These are phyloP conservation scores for Fusarium hainanense DNA, from an alignment of 2,329 filamentous ascomycete genomes.

Conservation along the genomic window DNA sequence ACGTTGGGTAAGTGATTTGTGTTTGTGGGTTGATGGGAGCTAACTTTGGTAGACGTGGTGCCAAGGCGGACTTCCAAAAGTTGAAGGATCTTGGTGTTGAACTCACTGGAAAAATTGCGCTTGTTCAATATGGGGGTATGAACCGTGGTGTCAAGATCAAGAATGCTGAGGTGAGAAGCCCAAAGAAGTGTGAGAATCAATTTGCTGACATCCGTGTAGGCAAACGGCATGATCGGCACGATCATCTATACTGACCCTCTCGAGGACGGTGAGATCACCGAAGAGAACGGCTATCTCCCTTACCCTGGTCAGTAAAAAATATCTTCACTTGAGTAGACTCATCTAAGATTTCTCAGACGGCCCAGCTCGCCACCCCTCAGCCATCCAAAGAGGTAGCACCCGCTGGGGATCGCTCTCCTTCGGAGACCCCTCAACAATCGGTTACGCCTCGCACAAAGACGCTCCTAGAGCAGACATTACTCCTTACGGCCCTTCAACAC, in stretches of 20 bases:
- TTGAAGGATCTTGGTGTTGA: constrained; percentile 23
- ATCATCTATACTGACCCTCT: constrained; percentile 27
- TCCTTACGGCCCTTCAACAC: constrained; percentile 27
- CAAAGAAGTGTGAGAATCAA: too few species aligned
- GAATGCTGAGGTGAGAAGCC: constrained; percentile 18
- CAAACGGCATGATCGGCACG: constrained; percentile 27
- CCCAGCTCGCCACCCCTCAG: constrained; percentile 31
- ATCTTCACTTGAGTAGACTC: accelerated
- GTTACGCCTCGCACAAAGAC: constrained; percentile 35
- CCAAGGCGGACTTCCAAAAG: constrained; percentile 18
- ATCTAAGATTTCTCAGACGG: constrained; percentile 7
- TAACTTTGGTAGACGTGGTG: neutral
- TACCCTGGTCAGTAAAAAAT: constrained; percentile 16
- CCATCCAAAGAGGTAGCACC: constrained; percentile 35
- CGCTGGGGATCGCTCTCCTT: constrained; percentile 37
- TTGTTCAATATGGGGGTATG: constrained; percentile 17
- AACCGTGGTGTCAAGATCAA: constrained; percentile 37
- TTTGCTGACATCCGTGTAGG: neutral
- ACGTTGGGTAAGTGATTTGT: constrained; percentile 17
- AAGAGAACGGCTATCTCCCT: constrained; percentile 23
- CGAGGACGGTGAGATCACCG: constrained; percentile 27
- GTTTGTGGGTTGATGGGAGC: accelerated
- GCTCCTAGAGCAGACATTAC: constrained; percentile 28
- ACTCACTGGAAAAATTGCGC: constrained; percentile 21
- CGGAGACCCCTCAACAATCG: constrained; percentile 35